Conservation (phyloP, 768 basidiomycete genomes). For the Russula brevipes region DNA sequence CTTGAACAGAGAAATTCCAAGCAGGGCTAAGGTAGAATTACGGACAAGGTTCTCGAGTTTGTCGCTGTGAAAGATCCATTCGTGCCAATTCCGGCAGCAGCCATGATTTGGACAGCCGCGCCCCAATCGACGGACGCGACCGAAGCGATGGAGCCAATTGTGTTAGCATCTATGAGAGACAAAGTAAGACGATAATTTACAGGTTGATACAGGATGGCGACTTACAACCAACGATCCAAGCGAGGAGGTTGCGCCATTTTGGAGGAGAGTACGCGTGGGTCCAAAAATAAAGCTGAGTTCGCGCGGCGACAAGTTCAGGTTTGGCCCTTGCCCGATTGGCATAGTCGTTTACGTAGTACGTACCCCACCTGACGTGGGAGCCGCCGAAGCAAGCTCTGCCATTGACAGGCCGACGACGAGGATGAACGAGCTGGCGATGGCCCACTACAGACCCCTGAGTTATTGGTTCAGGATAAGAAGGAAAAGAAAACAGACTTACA, state of each 20-base stretch:
- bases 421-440: constrained; percentile 58
- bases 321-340: background rate
- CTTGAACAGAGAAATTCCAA: background rate
- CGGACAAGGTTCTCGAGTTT: constrained; percentile 43
- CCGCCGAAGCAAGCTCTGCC: constrained; percentile 65
- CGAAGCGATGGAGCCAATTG: constrained; percentile 45
- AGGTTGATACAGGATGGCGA: background rate
- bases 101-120: constrained; percentile 53
- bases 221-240: constrained; percentile 68
- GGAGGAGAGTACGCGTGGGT: constrained; percentile 54
- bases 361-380: constrained; percentile 70
- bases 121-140: constrained; percentile 59
- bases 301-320: background rate
- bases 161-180: constrained; percentile 41
- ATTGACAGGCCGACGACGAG: constrained; percentile 59
- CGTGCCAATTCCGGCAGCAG: constrained; percentile 41
- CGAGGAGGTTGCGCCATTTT: constrained; percentile 52
- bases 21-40: background rate
- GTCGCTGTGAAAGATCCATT: constrained; percentile 38
- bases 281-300: constrained; percentile 57
- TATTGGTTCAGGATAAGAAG: background rate
- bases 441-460: constrained; percentile 44
- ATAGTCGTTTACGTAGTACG: constrained; percentile 18
- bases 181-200: background rate
- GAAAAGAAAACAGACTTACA: constrained; percentile 33